Evolutionary conservation across 2,329 filamentous ascomycete genomes (phyloP), one percentile per base, ranked within the genome.

Genomic region (Talaromyces sp.): DNA sequence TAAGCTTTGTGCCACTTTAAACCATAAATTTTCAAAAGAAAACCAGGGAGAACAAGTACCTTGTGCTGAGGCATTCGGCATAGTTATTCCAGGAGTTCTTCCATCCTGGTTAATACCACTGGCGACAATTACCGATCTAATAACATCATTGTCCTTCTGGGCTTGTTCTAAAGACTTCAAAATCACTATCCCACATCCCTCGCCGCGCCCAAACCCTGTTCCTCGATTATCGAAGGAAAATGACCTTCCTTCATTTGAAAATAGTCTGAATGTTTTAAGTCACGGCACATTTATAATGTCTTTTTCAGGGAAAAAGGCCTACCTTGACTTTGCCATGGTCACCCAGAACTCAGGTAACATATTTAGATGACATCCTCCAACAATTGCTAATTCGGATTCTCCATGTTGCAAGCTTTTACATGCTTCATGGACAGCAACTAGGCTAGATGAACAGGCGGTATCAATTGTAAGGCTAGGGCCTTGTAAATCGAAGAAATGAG

Each of bases 231-330:
- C 56, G 27, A 58, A 58, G 13, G 56, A 69, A 11, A 24, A 24
- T 83, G 58, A 77, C 86, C 59, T 87, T 79, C 68, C 80, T 84
- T 13, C 77, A 82, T 0, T 77, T 84, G 17, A 83, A 87, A 70
- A 86, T 84, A 72, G 85, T 85, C 64, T 67, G 81, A 27, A 21
- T 17, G 35, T n/a, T 32, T 26, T 29, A 52, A 58, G 26, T n/a
- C 26, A 21, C 32, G 17, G 21, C 14, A 14, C 2, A 46, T 9
- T 27, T 56, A 38, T 14, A 43, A 43, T 10, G 21, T 49, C 6
- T 14, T 26, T 13, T 17, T 58, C 64, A 27, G 10, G 29, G 10
- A 10, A 31, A n/a, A 38, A 38, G 35, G 35, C 35, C 6, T 38
- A 38, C 35, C 35, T 38, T 38, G 35, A 38, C 6, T 6, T n/a